These are phyloP conservation scores for Priceomyces castillae DNA, from an alignment of 805 yeast genomes.

Conservation along the genomic window DNA sequence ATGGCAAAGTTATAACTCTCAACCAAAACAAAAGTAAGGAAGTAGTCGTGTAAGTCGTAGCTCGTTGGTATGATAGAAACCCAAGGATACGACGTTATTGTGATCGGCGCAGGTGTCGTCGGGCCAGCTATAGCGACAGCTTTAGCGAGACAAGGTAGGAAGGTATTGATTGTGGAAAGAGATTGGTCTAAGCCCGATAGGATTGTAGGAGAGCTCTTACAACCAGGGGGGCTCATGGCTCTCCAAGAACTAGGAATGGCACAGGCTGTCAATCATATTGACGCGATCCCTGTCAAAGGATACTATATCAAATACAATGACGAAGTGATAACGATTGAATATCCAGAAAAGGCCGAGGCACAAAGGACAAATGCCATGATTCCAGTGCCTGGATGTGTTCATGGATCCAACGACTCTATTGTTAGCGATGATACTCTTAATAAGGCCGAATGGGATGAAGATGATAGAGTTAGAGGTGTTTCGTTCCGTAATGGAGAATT, in stretches of 20 bases:
- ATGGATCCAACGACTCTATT: slow-evolving; percentile 56
- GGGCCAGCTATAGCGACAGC: slow-evolving; percentile 93
- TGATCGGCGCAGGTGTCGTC: slow-evolving; percentile 98
- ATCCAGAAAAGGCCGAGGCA: slow-evolving; percentile 58
- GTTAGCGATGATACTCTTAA: slow-evolving; percentile 46
- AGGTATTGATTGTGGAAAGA: slow-evolving; percentile 76
- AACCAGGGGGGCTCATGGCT: slow-evolving; percentile 93
- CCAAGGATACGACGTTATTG: slow-evolving; percentile 69
- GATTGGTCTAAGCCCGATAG: slow-evolving; percentile 93
- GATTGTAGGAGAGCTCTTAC: slow-evolving; percentile 95
- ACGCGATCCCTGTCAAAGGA: slow-evolving; percentile 75
- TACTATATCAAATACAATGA: slow-evolving; percentile 73
- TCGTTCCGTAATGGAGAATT: slow-evolving; percentile 94
- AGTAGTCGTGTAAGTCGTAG: not conserved
- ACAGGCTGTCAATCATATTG: slow-evolving; percentile 68
- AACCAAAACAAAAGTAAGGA: no score
- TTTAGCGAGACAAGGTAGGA: slow-evolving; percentile 85
- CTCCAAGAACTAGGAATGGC: slow-evolving; percentile 79
- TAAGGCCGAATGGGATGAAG: slow-evolving; percentile 54
- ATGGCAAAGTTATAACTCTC: no score
- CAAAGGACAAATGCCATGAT: slow-evolving; percentile 41
- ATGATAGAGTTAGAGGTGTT: slow-evolving; percentile 64
- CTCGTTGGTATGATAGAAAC: slow-evolving; percentile 1
- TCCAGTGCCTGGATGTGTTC: slow-evolving; percentile 55
- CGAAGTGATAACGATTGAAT: slow-evolving; percentile 57